Evolutionary conservation across 129 eudicot species (phyloP), one percentile per base, ranked within the genome.

Genomic region (Solidago caesia): DNA sequence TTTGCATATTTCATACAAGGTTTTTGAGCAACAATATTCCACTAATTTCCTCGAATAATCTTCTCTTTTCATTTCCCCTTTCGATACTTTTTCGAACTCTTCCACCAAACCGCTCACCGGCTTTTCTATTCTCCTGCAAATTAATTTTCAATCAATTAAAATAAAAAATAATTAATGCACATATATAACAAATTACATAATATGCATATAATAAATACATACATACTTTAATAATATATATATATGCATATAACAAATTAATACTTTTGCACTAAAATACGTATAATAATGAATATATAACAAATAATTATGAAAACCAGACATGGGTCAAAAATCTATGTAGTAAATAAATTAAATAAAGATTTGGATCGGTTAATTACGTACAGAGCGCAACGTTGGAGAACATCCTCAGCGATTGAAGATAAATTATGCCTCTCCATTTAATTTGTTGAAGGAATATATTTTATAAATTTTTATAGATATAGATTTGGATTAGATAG

Each of bases 31-130:
- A 76, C 86, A 86, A 79, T 76, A 86, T 66, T 87, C 98, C 59
- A 92, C 87, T 69, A 89, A 69, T 78, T 86, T 89, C 80, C 82
- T 81, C 9, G 86, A 85, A 77, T 92, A 89, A 5, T 73, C 82
- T 45, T 77, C 89, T 64, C 65, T 76, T 39, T 63, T 6, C 1
- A 4, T 53, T 67, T 84, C 80, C 13, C 95, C 85, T 45, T 83
- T 76, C 92, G 90, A 89, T 75, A 29, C 76, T 25, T 51, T 25
- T 41, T 87, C 85, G 72, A 89, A 92, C 70, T 89, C 96, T 14
- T 83, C 68, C 71, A 89, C 79, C 73, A 92, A 41, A 52, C 62
- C 83, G 39, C 71, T 86, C 42, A 84, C 78, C 4, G 87, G 56
- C 29, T 79, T 79, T 48, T 82, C 83, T 62, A 89, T 66, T 76